Percentiles rank a stretch among this genome's conserved stretches.
These are phyloP conservation scores for Hysterangium stoloniferum DNA, from an alignment of 768 basidiomycete genomes.

Conservation along the genomic window DNA sequence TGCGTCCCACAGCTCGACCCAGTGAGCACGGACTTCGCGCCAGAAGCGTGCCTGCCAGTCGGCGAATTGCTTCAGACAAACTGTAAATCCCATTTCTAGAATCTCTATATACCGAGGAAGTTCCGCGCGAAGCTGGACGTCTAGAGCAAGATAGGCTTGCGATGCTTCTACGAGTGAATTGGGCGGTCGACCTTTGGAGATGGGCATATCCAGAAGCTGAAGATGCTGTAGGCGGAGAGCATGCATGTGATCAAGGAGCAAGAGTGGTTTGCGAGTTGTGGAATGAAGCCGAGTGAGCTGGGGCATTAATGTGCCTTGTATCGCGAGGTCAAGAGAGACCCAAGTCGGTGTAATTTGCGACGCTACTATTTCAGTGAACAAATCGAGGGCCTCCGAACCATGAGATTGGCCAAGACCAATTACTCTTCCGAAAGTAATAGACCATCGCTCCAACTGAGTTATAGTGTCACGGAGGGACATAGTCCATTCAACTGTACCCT, in stretches of 20 bases:
- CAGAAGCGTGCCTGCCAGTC: conserved; percentile 56
- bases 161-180: conserved; percentile 63
- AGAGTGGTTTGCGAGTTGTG: conserved; percentile 53
- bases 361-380: conserved; percentile 51
- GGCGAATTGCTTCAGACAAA: conserved; percentile 44
- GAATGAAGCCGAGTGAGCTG: conserved; percentile 50
- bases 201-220: conserved; percentile 58
- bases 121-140: conserved; percentile 63
- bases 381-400: conserved; percentile 28
- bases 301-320: conserved; percentile 48
- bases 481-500: conserved; percentile 57
- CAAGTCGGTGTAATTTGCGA: conserved; percentile 45
- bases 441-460: conserved; percentile 50
- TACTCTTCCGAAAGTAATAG: conserved; percentile 39
- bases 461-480: conserved; percentile 42
- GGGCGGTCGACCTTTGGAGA: conserved; percentile 61
- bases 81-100: conserved; percentile 51
- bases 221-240: conserved; percentile 68
- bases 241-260: conserved; percentile 63
- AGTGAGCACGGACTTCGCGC: conserved; percentile 49
- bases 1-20: conserved; percentile 83
- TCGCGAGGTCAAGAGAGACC: conserved; percentile 42
- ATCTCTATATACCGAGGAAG: conserved; percentile 56
- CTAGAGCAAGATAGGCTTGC: conserved; percentile 67
- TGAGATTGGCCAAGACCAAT: conserved; percentile 42